Base-by-base conservation (phyloP, 768 basidiomycete species). In the Mycena chlorophos region DNA sequence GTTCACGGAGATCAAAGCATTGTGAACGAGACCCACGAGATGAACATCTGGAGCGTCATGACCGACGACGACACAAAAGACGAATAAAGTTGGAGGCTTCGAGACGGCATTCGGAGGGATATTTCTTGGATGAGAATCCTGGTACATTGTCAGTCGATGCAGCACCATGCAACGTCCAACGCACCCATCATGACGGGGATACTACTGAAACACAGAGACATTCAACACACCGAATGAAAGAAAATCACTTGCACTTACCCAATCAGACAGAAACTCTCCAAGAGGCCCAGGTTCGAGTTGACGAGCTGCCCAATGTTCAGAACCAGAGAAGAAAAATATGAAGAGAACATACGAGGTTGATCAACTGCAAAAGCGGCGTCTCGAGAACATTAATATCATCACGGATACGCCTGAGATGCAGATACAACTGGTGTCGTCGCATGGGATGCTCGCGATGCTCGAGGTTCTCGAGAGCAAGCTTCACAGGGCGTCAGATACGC, bases 41-140 rank as follows among this genome's bases (percentile, higher is more conserved):
- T 97, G 74, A 98, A 98, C 96, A 98, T 98, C 67, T 98, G 96
- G 34, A 98, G 74, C 2, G 96, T 99, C 59, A 97, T 72, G 12
- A 94, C 87, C 2, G 96, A 98, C 0, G 94, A 66, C 93, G 86
- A 68, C 96, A 97, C 23, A 98, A 81, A 14, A 95, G 73, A 25
- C 91, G 87, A 50, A 99, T 91, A 70, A 98, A 98, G 64, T 91
- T 87, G 2, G 97, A 98, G 0, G 95, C 96, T 66, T 98, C 91
- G n/a, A 91, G 71, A 30, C 97, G 86, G 64, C 94, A 97, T 68
- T 97, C 94, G 13, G 90, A 85, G 1, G 94, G 87, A 66, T 91
- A 93, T 63, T 89, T 92, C 76, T 96, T 98, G 12, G 92, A 93
- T 0, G 96, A 94, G 67, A 95, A 98, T 42, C 87, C 91, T 91